Conservation (phyloP, 208 protist genomes). For the Herpetomonas muscarum region DNA sequence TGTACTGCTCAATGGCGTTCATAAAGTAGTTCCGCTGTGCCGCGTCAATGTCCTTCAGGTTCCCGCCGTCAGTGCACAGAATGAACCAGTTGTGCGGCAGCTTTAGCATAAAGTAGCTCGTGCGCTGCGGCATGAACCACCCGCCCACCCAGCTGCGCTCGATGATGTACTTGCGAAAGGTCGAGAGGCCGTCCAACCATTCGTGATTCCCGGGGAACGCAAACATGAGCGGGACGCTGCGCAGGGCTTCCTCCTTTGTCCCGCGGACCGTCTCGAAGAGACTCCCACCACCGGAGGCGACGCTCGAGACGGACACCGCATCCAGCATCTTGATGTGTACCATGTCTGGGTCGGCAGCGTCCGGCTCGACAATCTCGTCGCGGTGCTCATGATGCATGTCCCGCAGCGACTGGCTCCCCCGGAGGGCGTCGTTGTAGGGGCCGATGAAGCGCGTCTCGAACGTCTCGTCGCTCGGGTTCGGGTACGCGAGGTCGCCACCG, state of each 20-base stretch:
- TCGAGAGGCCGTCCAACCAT: constrained; percentile 85
- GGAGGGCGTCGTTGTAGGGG: constrained; percentile 62
- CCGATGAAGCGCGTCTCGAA: constrained; percentile 72
- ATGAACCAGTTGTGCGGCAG: constrained; percentile 87
- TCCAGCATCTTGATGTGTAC: constrained; percentile 56
- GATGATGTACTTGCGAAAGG: constrained; percentile 75
- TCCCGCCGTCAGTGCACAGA: constrained; percentile 76
- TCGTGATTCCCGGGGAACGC: constrained; percentile 88
- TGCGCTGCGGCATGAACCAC: constrained; percentile 85
- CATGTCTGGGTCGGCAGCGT: constrained; percentile 40
- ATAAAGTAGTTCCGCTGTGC: constrained; percentile 86
- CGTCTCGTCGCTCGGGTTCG: constrained; percentile 62
- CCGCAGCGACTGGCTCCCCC: constrained; percentile 37
- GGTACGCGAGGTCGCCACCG: constrained; percentile 84
- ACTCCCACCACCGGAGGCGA: constrained; percentile 24
- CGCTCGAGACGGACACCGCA: constrained; percentile 28
- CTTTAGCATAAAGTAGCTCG: constrained; percentile 71
- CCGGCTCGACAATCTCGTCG: constrained; percentile 35
- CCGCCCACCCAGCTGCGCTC: constrained; percentile 71
- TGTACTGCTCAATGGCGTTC: constrained; percentile 58
- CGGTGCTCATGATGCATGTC: constrained; percentile 40
- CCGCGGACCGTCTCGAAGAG: constrained; percentile 15
- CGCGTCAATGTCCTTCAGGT: constrained; percentile 68
- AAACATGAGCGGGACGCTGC: constrained; percentile 66
- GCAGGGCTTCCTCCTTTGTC: constrained; percentile 47